These are phyloP conservation scores for Dothistroma septosporum DNA, from an alignment of 2,329 filamentous ascomycete genomes.

Conservation along the genomic window DNA sequence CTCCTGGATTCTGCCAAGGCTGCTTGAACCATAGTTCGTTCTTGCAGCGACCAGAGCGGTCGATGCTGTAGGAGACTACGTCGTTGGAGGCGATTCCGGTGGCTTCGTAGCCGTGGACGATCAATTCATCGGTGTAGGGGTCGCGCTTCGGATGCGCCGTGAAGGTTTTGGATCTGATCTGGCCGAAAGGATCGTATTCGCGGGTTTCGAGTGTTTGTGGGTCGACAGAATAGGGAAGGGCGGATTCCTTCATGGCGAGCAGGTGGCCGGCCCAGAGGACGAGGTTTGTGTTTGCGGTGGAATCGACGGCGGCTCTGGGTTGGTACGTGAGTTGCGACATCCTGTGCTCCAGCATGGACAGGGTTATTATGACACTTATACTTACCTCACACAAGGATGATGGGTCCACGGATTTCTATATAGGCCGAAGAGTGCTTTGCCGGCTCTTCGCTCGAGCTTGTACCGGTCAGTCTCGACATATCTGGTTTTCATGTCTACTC, in stretches of 20 bases:
- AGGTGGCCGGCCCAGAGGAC: constrained; percentile 55
- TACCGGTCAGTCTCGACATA: constrained; percentile 44
- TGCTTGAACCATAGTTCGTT: constrained; percentile 42
- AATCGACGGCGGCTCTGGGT: constrained; percentile 43
- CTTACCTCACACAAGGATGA: constrained; percentile 21
- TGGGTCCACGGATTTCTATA: constrained; percentile 51
- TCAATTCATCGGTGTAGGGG: constrained; percentile 41
- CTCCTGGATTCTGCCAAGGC: constrained; percentile 33
- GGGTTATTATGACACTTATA: too few relatives aligned
- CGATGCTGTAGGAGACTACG: constrained; percentile 40
- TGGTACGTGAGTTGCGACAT: neutral
- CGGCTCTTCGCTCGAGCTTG: constrained; percentile 37
- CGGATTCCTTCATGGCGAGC: constrained; percentile 51
- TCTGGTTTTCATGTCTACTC: constrained; percentile 42
- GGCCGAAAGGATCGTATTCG: constrained; percentile 39
- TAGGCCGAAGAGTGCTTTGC: constrained; percentile 49
- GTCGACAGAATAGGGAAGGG: constrained; percentile 39
- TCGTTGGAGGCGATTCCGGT: constrained; percentile 35
- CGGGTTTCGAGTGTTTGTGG: constrained; percentile 41
- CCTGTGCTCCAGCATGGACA: too few relatives aligned
- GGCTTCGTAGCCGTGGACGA: constrained; percentile 42
- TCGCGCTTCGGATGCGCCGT: constrained; percentile 47
- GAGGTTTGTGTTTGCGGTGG: constrained; percentile 58
- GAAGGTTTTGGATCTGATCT: constrained; percentile 40
- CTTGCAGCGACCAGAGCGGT: constrained; percentile 36